Evolutionary conservation across 306 rosid genomes (phyloP).

Genomic region (Pterocarpus santalinus): DNA sequence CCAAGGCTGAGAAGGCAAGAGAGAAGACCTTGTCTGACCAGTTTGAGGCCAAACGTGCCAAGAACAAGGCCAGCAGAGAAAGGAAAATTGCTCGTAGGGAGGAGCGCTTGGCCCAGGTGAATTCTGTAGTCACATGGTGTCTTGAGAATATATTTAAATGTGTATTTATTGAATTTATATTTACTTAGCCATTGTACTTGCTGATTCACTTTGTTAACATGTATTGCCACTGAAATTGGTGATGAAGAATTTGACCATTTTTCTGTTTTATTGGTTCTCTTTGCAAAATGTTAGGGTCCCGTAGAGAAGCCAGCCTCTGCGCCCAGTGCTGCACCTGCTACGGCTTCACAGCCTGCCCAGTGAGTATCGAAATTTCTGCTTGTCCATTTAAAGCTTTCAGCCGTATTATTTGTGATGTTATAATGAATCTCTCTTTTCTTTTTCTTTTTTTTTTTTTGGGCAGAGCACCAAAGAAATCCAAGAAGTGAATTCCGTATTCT

Average conservation of each 20-base stretch:
- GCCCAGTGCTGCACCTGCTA: conserved; percentile 51
- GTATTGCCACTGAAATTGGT: neutral
- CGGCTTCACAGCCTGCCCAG: conserved; percentile 68
- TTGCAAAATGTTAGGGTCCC: conserved; percentile 69
- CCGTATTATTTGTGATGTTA: neutral
- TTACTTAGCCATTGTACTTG: neutral
- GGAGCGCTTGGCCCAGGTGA: conserved; percentile 92
- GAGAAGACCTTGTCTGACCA: conserved; percentile 96
- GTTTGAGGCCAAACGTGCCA: conserved; percentile 93
- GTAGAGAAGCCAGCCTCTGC: conserved; percentile 64
- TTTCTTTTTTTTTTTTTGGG: conserved; percentile 3
- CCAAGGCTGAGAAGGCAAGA: conserved; percentile 97
- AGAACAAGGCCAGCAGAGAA: conserved; percentile 98
- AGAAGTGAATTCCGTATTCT: conserved; percentile 59
- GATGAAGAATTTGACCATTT: conserved; percentile 1
- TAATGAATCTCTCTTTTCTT: neutral
- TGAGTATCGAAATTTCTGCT: conserved; percentile 51
- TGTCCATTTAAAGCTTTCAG: neutral
- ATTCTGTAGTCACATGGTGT: neutral
- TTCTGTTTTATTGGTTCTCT: neutral
- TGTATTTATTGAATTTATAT: neutral
- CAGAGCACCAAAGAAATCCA: conserved; percentile 85
- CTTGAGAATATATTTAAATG: neutral
- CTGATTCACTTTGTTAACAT: neutral
- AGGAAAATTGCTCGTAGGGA: conserved; percentile 88